Evolutionary conservation across 2,329 filamentous ascomycete genomes (phyloP), one percentile per base, ranked within the genome.

Genomic region (Trichoderma cornu-damae): DNA sequence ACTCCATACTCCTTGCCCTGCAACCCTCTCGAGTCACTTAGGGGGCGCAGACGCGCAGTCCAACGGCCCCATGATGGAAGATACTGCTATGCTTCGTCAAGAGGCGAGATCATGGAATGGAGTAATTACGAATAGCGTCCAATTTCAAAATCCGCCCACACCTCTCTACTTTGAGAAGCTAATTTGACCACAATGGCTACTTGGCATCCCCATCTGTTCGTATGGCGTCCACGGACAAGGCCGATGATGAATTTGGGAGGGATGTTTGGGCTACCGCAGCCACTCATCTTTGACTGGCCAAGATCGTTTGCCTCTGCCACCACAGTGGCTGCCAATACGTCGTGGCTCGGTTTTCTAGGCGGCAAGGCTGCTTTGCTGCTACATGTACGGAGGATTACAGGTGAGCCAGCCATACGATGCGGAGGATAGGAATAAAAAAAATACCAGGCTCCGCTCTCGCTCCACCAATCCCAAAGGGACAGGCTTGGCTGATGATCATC

Each of bases 11-110:
- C 81, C 81, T 35, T 77, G 73, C 48, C 81, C 79, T 53, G 82
- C 81, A 55, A 86, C 77, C 64, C 82, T 77, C 11, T 77, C 11
- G 81, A 77, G 69, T 85, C 79, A 61, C 80, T 79, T 26, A 72
- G 66, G 4, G 75, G 81, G 81, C 40, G 77, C 71, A 53, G 67
- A 62, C 11, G 70, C 73, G 64, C 77, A 81, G 26, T 53, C 54
- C 26, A 52, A 12, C 28, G 43, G 32, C 18, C 34, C 42, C 52
- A 47, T 55, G 32, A 20, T 43, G 26, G 32, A 30, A 47, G 32
- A 38, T 50, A 5, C 46, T 54, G 7, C 46, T 54, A 46, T 16
- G 22, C 18, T 42, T 12, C 14, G 14, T 51, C 34, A 16, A 38
- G 24, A n/a, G 16, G 16, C 24, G 32, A 12, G 48, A 7, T 28